Evolutionary conservation across 495 filamentous ascomycete genomes (phyloP).

Genomic region (Trichoderma asperelloides): DNA sequence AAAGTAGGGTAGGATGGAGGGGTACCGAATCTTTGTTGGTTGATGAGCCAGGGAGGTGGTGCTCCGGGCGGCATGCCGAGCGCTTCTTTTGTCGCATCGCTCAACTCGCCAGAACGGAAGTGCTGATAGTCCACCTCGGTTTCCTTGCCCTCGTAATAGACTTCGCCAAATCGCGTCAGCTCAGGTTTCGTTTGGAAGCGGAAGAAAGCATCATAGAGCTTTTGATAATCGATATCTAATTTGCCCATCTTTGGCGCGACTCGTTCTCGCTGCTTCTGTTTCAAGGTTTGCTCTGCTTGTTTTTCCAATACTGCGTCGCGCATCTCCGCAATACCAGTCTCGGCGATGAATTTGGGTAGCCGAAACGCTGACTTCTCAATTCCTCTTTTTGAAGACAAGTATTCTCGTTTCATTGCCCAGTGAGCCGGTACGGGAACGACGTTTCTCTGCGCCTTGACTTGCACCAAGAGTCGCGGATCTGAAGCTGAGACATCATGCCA

Average conservation of each 20-base stretch:
- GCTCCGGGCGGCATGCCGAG: conserved; percentile 90
- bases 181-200: conserved; percentile 92
- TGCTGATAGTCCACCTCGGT: conserved; percentile 91
- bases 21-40: conserved; percentile 86
- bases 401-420: conserved; percentile 94
- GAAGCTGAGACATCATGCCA: conserved; percentile 94
- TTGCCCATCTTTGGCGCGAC: conserved; percentile 96
- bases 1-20: conserved; percentile 88
- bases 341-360: conserved; percentile 92
- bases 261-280: conserved; percentile 90
- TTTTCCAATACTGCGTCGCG: conserved; percentile 93
- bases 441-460: conserved; percentile 91
- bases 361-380: conserved; percentile 91
- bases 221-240: conserved; percentile 95
- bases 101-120: conserved; percentile 81
- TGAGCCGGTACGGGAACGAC: conserved; percentile 90
- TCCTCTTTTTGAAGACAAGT: conserved; percentile 89
- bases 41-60: conserved; percentile 94
- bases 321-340: conserved; percentile 97
- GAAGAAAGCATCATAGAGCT: conserved; percentile 96
- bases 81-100: conserved; percentile 83
- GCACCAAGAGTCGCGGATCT: conserved; percentile 81
- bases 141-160: conserved; percentile 98
- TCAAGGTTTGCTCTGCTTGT: conserved; percentile 79
- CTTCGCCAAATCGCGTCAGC: conserved; percentile 88